These are phyloP conservation scores for Zostera marina DNA, from an alignment of 116 monocot genomes.

Conservation along the genomic window DNA sequence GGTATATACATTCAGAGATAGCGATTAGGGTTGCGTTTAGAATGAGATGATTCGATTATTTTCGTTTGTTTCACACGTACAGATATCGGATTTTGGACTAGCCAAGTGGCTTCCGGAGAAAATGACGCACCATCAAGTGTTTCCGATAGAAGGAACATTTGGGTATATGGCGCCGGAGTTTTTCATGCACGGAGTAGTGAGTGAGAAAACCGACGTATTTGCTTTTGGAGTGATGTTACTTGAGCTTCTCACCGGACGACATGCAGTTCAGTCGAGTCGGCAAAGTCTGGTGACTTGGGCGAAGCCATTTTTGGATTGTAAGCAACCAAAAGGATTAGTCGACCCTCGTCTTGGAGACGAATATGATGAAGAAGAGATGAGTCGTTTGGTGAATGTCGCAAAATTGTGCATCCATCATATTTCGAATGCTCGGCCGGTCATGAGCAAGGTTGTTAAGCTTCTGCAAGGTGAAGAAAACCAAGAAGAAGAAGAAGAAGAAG, in stretches of 20 bases:
- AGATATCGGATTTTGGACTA: slow-evolving; percentile 37
- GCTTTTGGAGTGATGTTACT: slow-evolving; percentile 27
- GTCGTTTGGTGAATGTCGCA: slow-evolving; percentile 8
- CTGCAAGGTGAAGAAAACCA: too few species aligned
- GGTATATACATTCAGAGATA: slow-evolving; percentile 10
- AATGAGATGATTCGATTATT: too few species aligned
- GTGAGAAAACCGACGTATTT: slow-evolving; percentile 36
- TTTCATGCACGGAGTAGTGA: slow-evolving; percentile 28
- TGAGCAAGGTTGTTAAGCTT: slow-evolving; percentile 15
- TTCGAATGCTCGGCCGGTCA: slow-evolving; percentile 10
- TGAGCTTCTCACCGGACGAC: slow-evolving; percentile 23
- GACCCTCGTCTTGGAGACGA: slow-evolving; percentile 14
- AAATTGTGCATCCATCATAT: slow-evolving; percentile 18
- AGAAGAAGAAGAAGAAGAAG: too few species aligned
- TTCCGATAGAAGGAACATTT: slow-evolving; percentile 33
- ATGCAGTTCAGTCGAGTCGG: slow-evolving; percentile 15
- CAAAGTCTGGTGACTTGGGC: slow-evolving; percentile 31
- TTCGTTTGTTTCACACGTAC: background rate
- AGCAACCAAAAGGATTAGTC: slow-evolving; percentile 7
- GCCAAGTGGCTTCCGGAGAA: slow-evolving; percentile 36
- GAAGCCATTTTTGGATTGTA: slow-evolving; percentile 14
- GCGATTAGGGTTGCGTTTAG: too few species aligned
- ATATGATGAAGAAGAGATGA: slow-evolving; percentile 14
- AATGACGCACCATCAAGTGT: slow-evolving; percentile 21
- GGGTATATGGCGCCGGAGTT: slow-evolving; percentile 37